Evolutionary conservation across 2,329 filamentous ascomycete species (phyloP), one percentile per base, ranked within the genome.

Genomic region (Passalora sequoiae): DNA sequence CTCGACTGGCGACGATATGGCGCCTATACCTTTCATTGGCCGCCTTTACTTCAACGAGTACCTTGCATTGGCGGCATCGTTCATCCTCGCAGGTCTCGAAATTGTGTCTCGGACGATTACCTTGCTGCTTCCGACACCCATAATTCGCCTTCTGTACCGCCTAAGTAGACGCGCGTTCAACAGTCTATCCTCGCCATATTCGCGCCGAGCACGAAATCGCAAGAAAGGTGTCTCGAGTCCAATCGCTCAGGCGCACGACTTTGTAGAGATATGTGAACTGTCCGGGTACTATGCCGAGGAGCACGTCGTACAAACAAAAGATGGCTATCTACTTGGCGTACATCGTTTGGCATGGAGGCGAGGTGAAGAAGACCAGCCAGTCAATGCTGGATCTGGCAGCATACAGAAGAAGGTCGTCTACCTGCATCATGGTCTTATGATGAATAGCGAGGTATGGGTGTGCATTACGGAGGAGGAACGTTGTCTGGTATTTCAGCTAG

Each of bases 371-470:
- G 78, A 80, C n/a, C 69, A 75, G 41, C 78, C 79, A 51, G 84
- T 95, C 57, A 96, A 96, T 62, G 71, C 74, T 38, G 84, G 84
- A 0, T 70, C 74, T 0, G 73, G 75, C 25, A 83, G 82, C 58
- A 56, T 85, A 20, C 77, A 76, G 66, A 96, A 96, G 70, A 85
- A 83, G 56, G 86, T 97, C 37, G 82, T 92, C 5, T 98, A 97
- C 64, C 72, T 98, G 51, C 92, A 98, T 61, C 92, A 98, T 66
- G 92, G 91, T 8, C 75, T 98, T 45, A 77, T 98, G 61, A 98
- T 98, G 92, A 97, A 96, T 67, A 95, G 89, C 57, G 92, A 98
- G 66, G 91, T 98, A 24, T 98, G 92, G 92, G 87, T 97, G 6
- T 94, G 88, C 61, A 70, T 91, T 61, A 94, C 91, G 0, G 86